phyloP scores from a whole-genome alignment of 768 basidiomycete genomes.

The Kwoniella dendrophila region DNA sequence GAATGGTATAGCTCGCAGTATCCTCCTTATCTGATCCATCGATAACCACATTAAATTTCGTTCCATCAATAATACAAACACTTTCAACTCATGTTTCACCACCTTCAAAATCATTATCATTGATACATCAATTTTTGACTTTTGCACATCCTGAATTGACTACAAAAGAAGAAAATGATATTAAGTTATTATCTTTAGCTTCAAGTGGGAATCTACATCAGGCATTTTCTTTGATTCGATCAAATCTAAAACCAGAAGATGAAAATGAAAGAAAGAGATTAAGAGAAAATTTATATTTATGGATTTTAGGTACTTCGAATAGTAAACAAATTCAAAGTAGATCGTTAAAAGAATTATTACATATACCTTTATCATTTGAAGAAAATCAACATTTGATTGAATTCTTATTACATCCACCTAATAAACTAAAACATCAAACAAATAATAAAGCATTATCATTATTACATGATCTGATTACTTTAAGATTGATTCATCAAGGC shows the following conservation, averaged over 20 bases:
- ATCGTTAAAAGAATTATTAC: conserved; percentile 34
- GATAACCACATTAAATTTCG: conserved; percentile 43
- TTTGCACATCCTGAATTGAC: conserved; percentile 15
- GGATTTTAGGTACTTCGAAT: conserved; percentile 37
- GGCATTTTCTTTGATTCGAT: conserved; percentile 40
- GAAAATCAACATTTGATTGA: conserved; percentile 40
- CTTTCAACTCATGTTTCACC: conserved; percentile 38
- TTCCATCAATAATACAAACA: conserved; percentile 33
- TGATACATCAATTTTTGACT: conserved; percentile 34
- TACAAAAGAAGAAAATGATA: conserved; percentile 21
- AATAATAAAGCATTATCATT: conserved; percentile 29
- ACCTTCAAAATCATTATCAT: conserved; percentile 24
- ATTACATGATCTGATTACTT: conserved; percentile 47
- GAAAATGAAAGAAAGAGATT: conserved; percentile 8
- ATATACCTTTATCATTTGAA: conserved; percentile 39
- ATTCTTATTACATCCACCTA: conserved; percentile 44
- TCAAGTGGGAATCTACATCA: conserved; percentile 26
- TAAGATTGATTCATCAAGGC: conserved; percentile 48
- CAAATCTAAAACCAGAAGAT: conserved; percentile 8
- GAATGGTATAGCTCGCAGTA: conserved; percentile 28
- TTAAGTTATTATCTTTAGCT: conserved; percentile 23
- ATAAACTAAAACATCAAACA: conserved; percentile 20
- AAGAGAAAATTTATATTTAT: conserved; percentile 35
- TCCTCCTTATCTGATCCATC: conserved; percentile 37
- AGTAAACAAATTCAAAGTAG: conserved; percentile 23